Evolutionary conservation across 768 basidiomycete species (phyloP).

Genomic region (Tylopilus vinaceipallidus): DNA sequence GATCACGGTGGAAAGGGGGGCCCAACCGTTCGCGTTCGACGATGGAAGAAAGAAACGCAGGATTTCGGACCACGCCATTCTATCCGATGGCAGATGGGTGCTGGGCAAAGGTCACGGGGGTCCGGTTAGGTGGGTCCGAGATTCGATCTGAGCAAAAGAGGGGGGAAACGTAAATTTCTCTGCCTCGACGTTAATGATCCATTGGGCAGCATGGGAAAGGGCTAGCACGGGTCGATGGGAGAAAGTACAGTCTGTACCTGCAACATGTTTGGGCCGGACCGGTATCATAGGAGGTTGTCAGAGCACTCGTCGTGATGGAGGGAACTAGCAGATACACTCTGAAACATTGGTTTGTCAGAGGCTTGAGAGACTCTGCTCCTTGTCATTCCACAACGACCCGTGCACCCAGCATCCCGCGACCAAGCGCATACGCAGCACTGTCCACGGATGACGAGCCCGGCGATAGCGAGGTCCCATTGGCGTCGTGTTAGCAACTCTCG

Average conservation of each 20-base stretch:
- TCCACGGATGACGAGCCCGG: neutral
- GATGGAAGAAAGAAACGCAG: neutral
- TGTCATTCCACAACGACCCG: neutral
- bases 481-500: constrained; percentile 6
- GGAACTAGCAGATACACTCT: neutral
- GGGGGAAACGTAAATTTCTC: neutral
- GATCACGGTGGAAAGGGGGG: neutral
- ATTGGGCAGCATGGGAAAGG: neutral
- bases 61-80: neutral
- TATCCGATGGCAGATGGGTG: neutral
- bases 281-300: constrained; percentile 13
- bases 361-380: neutral
- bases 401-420: neutral
- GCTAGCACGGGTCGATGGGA: neutral
- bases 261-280: neutral
- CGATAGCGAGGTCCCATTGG: neutral
- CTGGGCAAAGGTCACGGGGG: neutral
- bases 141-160: neutral
- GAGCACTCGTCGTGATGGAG: constrained; percentile 18
- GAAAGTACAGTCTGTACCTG: neutral
- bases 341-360: neutral
- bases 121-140: neutral
- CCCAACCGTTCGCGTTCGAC: neutral
- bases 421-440: neutral
- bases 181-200: neutral